phyloP scores from a whole-genome alignment of 352 stramenopile genomes.

The Phytophthora tentaculata region DNA sequence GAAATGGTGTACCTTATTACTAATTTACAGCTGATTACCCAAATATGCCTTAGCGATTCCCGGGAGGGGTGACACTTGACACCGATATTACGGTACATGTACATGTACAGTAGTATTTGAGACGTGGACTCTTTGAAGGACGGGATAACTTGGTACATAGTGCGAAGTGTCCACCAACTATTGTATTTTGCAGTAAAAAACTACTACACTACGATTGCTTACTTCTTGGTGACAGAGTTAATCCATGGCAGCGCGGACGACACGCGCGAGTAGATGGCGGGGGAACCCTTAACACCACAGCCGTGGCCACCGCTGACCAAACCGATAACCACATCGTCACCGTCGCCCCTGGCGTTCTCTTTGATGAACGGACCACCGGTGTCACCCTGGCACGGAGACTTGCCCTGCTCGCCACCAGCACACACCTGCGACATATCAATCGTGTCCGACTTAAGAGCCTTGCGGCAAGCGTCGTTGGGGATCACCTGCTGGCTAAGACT shows the following conservation, averaged over 20 bases:
- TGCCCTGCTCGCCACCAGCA: slow-evolving; percentile 28
- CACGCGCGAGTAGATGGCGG: slow-evolving; percentile 31
- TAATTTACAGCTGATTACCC: too few species aligned
- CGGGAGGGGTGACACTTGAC: too few species aligned
- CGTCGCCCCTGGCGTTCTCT: slow-evolving; percentile 24
- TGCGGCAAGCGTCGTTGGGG: slow-evolving; percentile 22
- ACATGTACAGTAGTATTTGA: too few species aligned
- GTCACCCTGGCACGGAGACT: slow-evolving; percentile 44
- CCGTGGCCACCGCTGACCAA: slow-evolving; percentile 50
- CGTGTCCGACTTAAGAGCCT: slow-evolving; percentile 16
- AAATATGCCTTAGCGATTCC: too few species aligned
- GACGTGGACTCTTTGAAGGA: too few species aligned
- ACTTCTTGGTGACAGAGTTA: slow-evolving; percentile 22
- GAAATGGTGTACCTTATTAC: too few species aligned
- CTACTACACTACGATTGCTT: not conserved
- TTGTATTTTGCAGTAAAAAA: too few species aligned
- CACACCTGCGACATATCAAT: slow-evolving; percentile 36
- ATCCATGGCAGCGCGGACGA: slow-evolving; percentile 32
- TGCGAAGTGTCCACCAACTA: too few species aligned
- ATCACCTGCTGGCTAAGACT: slow-evolving; percentile 17
- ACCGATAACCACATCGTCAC: slow-evolving; percentile 52
- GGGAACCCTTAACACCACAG: slow-evolving; percentile 35
- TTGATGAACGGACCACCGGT: slow-evolving; percentile 39
- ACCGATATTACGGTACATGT: too few species aligned
- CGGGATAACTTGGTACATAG: too few species aligned